Conservation (phyloP, 1,284 basidiomycete genomes). For the Malassezia restricta region DNA sequence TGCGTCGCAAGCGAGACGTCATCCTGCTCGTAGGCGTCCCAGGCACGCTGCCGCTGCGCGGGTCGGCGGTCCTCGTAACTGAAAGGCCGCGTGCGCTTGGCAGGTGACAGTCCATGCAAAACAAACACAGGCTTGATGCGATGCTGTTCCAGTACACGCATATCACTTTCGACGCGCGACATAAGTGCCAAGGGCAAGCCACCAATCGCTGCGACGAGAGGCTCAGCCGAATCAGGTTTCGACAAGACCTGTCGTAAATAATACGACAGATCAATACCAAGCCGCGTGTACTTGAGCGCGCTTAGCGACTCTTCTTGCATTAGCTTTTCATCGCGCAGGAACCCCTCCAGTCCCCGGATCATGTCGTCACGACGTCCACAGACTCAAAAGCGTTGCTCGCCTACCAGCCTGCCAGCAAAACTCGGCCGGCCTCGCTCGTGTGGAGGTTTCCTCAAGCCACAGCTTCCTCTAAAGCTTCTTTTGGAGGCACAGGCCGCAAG, state of each 20-base stretch:
- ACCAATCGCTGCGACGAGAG: conserved; percentile 82
- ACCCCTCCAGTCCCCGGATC: conserved; percentile 16
- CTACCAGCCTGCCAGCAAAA: background rate
- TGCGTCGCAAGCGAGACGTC: conserved; percentile 68
- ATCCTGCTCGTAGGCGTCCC: conserved; percentile 41
- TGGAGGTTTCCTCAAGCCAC: too few relatives aligned
- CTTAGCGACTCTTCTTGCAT: conserved; percentile 50
- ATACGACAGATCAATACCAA: conserved; percentile 89
- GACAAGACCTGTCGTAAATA: conserved; percentile 74
- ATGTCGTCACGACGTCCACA: background rate
- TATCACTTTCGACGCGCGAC: conserved; percentile 72
- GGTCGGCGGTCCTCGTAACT: conserved; percentile 37
- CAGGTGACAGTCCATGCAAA: conserved; percentile 58
- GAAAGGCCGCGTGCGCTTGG: conserved; percentile 30
- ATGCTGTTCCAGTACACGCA: conserved; percentile 75
- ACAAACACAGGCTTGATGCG: conserved; percentile 96
- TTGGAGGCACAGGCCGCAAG: too few relatives aligned
- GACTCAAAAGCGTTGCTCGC: background rate
- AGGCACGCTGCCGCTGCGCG: conserved; percentile 30
- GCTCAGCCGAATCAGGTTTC: conserved; percentile 63
- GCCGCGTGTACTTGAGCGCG: conserved; percentile 75
- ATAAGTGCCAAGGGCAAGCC: conserved; percentile 62
- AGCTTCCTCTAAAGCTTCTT: too few relatives aligned
- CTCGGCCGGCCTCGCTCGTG: background rate
- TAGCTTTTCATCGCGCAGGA: conserved; percentile 11